Base-by-base conservation (phyloP, 805 yeast species). In the Spathaspora arborariae region DNA sequence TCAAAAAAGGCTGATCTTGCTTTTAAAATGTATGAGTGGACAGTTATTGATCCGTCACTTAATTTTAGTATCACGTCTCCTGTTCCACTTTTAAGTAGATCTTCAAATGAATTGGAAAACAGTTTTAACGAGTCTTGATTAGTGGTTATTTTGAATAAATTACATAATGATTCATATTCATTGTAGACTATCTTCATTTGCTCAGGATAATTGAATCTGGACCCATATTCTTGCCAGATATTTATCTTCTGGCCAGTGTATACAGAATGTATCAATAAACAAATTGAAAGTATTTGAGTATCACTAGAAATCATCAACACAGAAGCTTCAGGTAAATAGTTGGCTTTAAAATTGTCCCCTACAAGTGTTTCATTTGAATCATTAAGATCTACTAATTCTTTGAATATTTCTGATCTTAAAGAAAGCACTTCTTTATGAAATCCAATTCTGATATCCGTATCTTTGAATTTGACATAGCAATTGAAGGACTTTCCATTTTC, bases 1-100 rank as follows among this genome's bases (percentile, higher is more conserved):
- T 79, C 82, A 59, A 90, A 88, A 56, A 74, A 86, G 0, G 79
- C 81, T 41, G 83, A 78, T 48, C 95, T 65, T 0, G 77, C 61
- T 3, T 65, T 57, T n/a, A 90, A 56, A 4, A 88, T 63, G 9
- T 71, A 67, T 2, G 83, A 74, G 56, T 81, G 80, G 5, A 79
- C 75, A 3, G 49, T 46, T 0, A 75, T 27, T n/a, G 62, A 67
- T 1, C 79, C 81, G 53, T 80, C 82, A 1, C 63, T 51, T n/a
- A 84, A 59, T 4, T 52, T 52, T 2, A 88, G 62, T 0, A 55
- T 54, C 2, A 79, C 73, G 56, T 83, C 86, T 2, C 57, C 60
- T 7, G 56, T 39, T 11, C 50, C 55, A 4, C 55, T 48, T 15
- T 59, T 64, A 9, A 53, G 39, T 2, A 45, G 11, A 26, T 18